Evolutionary conservation across 257 asterid species (phyloP), one percentile per base, ranked within the genome.

Genomic region (Solanum piurae): DNA sequence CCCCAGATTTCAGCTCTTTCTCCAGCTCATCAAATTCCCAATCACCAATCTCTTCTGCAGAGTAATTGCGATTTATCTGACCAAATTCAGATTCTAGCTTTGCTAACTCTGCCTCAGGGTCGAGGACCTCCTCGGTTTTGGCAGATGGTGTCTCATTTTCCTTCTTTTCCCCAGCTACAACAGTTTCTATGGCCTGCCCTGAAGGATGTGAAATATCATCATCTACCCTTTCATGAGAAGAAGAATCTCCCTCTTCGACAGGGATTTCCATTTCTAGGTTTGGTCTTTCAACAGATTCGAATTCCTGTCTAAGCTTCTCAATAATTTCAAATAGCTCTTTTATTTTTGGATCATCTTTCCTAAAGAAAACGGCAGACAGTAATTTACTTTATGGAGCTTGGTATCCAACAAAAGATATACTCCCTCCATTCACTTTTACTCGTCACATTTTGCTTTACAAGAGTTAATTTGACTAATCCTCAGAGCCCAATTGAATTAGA

Each of bases 21-120:
- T 97, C 99, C 31, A 97, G 98, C 92, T 97, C 99, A 62, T 95
- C 99, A 33, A 97, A 97, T 90, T 95, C 99, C 99, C 99, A 97
- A 79, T 91, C 98, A 55, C 98, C 94, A 72, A 97, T 93, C 88
- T 97, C 99, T 90, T 95, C 98, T 0, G 92, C 88, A 18, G 98
- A 89, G 94, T 95, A 93, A 64, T 93, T 93, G 85, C 89, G 89
- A 84, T 93, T 90, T 46, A 94, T 92, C 42, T 95, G 94, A 38
- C 99, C 99, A 60, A 97, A 95, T 91, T 97, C 98, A 74, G 98
- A 94, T 92, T 95, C 99, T 72, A 97, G 89, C 92, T 94, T 91
- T 23, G 98, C 97, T 89, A 97, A 88, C 89, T 97, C 99, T n/a
- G 94, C 95, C 76, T 92, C 96, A 34, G 94, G 88, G 87, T 97